phyloP scores from a whole-genome alignment of 2,329 filamentous ascomycete species.

The Tolypocladium capitatum region DNA sequence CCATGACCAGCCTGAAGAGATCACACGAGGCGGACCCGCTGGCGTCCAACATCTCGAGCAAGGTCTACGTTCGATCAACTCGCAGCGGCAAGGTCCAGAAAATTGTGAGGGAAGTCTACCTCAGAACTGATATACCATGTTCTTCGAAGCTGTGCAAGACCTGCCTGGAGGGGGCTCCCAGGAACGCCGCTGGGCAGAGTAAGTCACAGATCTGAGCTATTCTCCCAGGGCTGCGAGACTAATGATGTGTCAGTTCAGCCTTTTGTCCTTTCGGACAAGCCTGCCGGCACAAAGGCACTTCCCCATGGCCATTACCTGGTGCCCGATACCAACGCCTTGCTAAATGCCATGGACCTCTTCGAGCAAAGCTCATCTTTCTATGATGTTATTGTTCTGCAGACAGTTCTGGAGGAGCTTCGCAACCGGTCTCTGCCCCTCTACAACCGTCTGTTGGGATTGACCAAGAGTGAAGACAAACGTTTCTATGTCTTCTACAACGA shows the following conservation, averaged over 20 bases:
- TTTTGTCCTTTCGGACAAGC: conserved; percentile 80
- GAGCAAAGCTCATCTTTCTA: conserved; percentile 86
- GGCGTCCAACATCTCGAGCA: conserved; percentile 75
- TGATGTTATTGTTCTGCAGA: conserved; percentile 93
- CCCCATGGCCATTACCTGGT: conserved; percentile 86
- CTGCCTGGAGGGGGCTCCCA: conserved; percentile 63
- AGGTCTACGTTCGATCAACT: conserved; percentile 88
- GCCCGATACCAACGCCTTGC: conserved; percentile 88
- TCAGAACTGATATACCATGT: conserved; percentile 93
- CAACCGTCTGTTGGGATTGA: conserved; percentile 79
- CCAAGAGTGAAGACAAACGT: conserved; percentile 90
- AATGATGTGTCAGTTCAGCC: conserved; percentile 45
- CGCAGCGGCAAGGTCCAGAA: conserved; percentile 97
- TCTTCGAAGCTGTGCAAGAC: conserved; percentile 75
- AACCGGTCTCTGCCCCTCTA: conserved; percentile 90
- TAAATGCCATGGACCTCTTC: conserved; percentile 94
- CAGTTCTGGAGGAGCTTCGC: conserved; percentile 88
- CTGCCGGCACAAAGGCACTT: conserved; percentile 69
- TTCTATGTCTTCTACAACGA: conserved; percentile 99
- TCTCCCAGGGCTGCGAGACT: not conserved
- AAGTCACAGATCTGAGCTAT: conserved; percentile 13
- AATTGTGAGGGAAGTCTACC: conserved; percentile 91
- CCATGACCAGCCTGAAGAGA: conserved; percentile 55
- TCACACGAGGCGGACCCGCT: conserved; percentile 36
- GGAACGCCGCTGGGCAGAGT: conserved; percentile 70